Percentiles rank a stretch among this genome's conserved stretches.
These are phyloP conservation scores for Tephrocybe sp. DNA, from an alignment of 768 basidiomycete genomes.

Conservation along the genomic window DNA sequence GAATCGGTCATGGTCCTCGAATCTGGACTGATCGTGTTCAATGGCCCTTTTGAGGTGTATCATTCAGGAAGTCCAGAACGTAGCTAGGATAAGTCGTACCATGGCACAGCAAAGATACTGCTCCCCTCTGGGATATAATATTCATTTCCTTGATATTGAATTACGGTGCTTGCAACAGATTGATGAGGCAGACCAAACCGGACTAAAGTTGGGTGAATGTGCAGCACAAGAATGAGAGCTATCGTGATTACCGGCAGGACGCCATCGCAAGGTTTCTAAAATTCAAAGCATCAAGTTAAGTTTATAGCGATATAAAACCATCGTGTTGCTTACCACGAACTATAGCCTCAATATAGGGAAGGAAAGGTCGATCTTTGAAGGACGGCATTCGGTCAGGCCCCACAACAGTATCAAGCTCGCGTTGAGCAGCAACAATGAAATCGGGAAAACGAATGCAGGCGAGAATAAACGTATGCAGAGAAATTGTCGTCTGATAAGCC, in stretches of 20 bases:
- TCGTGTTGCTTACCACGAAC: not conserved
- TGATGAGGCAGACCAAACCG: not conserved
- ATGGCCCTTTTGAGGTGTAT: not conserved
- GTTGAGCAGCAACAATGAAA: not conserved
- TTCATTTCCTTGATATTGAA: not conserved
- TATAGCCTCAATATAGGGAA: not conserved
- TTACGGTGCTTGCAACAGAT: not conserved
- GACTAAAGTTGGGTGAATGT: not conserved
- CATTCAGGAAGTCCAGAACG: not conserved
- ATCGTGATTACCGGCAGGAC: not conserved
- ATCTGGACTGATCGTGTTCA: not conserved
- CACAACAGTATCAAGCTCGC: not conserved
- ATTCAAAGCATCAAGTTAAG: not conserved
- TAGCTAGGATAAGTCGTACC: not conserved
- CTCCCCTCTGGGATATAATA: not conserved
- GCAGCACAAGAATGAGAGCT: not conserved
- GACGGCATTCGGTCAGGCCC: not conserved
- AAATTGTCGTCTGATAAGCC: not conserved
- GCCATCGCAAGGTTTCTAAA: not conserved
- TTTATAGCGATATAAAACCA: not conserved
- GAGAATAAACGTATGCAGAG: not conserved
- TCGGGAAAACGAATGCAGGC: not conserved
- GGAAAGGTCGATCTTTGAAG: not conserved
- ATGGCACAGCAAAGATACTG: not conserved
- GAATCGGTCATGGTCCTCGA: not conserved